phyloP scores from a whole-genome alignment of 176 grass and related monocot species.

The Lolium rigidum region DNA sequence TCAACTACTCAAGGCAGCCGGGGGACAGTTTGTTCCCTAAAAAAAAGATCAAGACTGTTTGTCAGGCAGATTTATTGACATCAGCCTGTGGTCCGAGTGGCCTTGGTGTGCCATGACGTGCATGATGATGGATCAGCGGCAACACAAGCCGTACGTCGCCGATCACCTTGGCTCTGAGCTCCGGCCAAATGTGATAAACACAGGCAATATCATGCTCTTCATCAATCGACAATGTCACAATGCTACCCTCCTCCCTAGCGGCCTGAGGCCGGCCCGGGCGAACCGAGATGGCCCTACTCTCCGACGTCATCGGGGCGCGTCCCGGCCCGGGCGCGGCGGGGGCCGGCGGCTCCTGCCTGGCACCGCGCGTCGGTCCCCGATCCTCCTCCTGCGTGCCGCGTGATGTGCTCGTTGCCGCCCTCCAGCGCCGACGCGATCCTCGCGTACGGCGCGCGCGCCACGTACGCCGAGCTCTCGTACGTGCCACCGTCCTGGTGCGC shows the following conservation, averaged over 20 bases:
- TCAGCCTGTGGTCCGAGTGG: not conserved
- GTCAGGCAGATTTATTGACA: not conserved
- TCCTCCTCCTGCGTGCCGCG: slow-evolving; percentile 68
- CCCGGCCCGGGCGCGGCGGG: not conserved
- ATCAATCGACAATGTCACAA: too few relatives aligned
- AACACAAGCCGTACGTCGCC: not conserved
- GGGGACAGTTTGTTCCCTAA: not conserved
- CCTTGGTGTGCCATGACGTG: not conserved
- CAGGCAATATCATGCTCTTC: too few relatives aligned
- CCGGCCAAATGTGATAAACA: not conserved
- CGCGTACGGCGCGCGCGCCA: slow-evolving; percentile 43
- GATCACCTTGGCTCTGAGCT: not conserved
- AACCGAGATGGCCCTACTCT: slow-evolving; percentile 44
- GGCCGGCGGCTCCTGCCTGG: slow-evolving; percentile 57
- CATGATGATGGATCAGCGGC: not conserved
- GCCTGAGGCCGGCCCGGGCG: slow-evolving; percentile 4
- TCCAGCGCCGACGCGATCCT: slow-evolving; percentile 57
- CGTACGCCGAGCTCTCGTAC: slow-evolving; percentile 52
- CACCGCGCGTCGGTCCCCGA: too few relatives aligned
- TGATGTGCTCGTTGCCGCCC: slow-evolving; percentile 59
- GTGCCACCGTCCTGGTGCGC: not conserved
- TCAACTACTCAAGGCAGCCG: not conserved
- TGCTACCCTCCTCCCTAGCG: not conserved
- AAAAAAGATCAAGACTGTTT: too few relatives aligned
- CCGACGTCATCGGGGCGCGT: slow-evolving; percentile 35